phyloP scores from a whole-genome alignment of 257 asterid species.

The Ilex asprella region DNA sequence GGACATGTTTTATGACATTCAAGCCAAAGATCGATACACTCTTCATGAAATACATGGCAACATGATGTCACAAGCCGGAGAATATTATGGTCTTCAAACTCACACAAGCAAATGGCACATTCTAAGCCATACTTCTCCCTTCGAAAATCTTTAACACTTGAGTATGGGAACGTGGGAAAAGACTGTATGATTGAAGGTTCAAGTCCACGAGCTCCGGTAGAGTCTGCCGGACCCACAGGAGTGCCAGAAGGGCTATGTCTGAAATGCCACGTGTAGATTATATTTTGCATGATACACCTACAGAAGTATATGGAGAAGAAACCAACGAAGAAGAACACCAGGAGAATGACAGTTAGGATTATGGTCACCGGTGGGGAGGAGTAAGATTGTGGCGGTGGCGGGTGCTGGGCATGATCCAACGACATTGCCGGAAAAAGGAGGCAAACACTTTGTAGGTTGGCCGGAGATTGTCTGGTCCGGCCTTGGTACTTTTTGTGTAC shows the following conservation, averaged over 20 bases:
- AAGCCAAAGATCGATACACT: constrained; percentile 88
- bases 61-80: constrained; percentile 68
- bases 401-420: constrained; percentile 23
- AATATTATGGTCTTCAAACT: constrained; percentile 45
- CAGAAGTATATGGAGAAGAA: constrained; percentile 72
- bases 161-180: constrained; percentile 65
- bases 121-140: constrained; percentile 69
- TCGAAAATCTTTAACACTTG: constrained; percentile 54
- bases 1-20: constrained; percentile 85
- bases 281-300: constrained; percentile 57
- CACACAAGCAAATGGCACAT: constrained; percentile 84
- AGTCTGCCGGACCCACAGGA: constrained; percentile 21
- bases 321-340: constrained; percentile 55
- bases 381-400: constrained; percentile 19
- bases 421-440: constrained; percentile 37
- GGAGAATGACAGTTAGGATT: constrained; percentile 50
- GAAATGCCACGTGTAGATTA: constrained; percentile 48
- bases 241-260: constrained; percentile 25
- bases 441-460: constrained; percentile 4
- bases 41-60: constrained; percentile 82
- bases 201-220: constrained; percentile 33
- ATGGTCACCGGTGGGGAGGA: constrained; percentile 56
- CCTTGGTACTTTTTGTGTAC: constrained; percentile 10
- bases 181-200: constrained; percentile 51
- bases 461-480: constrained; percentile 27